Evolutionary conservation across 768 basidiomycete species (phyloP).

Genomic region (Exsudoporus frostii): DNA sequence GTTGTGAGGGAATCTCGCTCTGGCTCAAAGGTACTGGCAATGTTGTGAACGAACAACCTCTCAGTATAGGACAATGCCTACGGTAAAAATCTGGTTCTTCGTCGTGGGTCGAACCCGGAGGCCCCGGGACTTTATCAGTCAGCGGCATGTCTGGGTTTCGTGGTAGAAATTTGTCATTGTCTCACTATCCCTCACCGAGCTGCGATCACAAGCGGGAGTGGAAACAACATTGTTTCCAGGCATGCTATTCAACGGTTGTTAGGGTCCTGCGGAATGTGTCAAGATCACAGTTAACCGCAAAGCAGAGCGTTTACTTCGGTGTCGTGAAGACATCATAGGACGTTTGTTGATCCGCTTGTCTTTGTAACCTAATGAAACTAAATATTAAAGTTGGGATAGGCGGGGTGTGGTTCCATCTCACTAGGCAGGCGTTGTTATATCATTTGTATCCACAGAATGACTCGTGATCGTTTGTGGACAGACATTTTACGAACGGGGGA

Average conservation of each 20-base stretch:
- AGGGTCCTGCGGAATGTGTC: background rate
- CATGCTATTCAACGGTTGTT: background rate
- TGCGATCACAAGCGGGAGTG: background rate
- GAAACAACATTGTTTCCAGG: background rate
- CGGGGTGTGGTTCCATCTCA: conserved; percentile 4
- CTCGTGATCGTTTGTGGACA: conserved; percentile 26
- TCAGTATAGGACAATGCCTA: background rate
- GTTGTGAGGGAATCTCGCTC: conserved; percentile 1
- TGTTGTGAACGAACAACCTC: background rate
- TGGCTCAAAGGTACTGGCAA: conserved; percentile 14
- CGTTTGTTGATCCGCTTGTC: background rate
- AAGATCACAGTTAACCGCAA: background rate
- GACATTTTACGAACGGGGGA: background rate
- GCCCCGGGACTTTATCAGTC: background rate
- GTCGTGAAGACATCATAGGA: conserved; percentile 8
- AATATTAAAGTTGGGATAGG: background rate
- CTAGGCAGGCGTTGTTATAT: conserved; percentile 19
- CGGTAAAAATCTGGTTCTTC: conserved; percentile 22
- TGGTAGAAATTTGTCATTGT: conserved; percentile 1
- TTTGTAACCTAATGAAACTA: conserved; percentile 9
- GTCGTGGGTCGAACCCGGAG: background rate
- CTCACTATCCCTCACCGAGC: conserved; percentile 4
- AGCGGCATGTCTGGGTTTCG: conserved; percentile 2
- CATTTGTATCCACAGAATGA: conserved; percentile 13
- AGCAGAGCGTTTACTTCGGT: background rate